Conservation (phyloP, 2,329 filamentous ascomycete species). For the Colletotrichum sp. region DNA sequence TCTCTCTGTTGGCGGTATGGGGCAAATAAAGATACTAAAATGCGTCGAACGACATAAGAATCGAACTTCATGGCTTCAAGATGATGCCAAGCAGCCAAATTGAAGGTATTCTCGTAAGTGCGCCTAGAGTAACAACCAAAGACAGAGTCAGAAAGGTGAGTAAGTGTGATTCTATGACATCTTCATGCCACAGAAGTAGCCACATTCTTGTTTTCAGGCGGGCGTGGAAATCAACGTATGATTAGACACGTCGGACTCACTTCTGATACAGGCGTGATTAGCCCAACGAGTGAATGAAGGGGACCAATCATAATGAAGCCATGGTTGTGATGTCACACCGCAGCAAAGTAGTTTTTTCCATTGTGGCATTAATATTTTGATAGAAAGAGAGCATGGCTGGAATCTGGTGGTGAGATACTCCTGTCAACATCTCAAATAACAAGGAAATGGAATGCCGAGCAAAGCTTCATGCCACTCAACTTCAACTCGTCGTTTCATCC, state of each 20-base stretch:
- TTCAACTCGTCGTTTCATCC: neutral
- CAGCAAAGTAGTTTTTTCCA: too few species aligned
- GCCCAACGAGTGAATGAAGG: neutral
- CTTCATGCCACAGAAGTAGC: neutral
- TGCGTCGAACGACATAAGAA: neutral
- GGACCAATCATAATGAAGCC: neutral
- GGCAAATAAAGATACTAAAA: neutral
- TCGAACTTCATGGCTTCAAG: neutral
- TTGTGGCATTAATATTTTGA: neutral
- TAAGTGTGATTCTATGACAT: neutral
- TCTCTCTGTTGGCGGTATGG: neutral
- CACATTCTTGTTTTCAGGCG: neutral
- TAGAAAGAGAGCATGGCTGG: neutral
- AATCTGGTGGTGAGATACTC: neutral
- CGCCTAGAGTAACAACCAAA: neutral
- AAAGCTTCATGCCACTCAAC: neutral
- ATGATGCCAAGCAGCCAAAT: too few species aligned
- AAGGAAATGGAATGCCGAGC: neutral
- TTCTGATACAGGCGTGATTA: neutral
- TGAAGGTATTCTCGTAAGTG: neutral
- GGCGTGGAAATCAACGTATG: neutral
- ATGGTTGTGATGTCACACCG: neutral
- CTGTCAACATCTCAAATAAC: neutral
- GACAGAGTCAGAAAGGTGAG: neutral
- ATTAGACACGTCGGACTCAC: neutral